Evolutionary conservation across 1,139 yeast species (phyloP).

Genomic region (Nematodospora anomalae): DNA sequence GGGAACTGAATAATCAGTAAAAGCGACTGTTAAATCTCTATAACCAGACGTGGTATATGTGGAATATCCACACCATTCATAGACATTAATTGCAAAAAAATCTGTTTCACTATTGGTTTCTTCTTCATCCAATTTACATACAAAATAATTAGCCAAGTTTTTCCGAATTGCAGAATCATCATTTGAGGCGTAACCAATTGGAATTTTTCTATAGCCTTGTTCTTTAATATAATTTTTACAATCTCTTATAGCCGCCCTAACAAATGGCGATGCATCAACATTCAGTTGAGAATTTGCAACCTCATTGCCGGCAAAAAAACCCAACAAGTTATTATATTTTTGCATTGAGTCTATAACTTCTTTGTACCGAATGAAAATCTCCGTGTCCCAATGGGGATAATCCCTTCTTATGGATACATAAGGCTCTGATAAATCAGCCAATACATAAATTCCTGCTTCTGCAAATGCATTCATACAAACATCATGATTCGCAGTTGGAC

Average conservation of each 20-base stretch:
- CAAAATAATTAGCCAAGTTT: conserved; percentile 48
- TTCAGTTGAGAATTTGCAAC: conserved; percentile 52
- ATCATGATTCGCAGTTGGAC: conserved; percentile 52
- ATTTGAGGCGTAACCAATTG: conserved; percentile 63
- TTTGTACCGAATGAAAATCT: conserved; percentile 37
- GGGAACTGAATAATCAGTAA: conserved; percentile 50
- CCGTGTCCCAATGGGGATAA: conserved; percentile 48
- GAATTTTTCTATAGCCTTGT: conserved; percentile 47
- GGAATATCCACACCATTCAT: conserved; percentile 70
- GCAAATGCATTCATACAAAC: conserved; percentile 54
- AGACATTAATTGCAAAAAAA: conserved; percentile 61
- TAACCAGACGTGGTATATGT: conserved; percentile 57
- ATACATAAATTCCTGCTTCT: conserved; percentile 54
- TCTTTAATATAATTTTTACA: conserved; percentile 46
- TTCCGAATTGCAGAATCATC: conserved; percentile 56
- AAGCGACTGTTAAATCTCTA: conserved; percentile 51
- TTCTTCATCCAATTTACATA: conserved; percentile 32
- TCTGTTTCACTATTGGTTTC: conserved; percentile 32
- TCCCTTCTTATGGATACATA: conserved; percentile 49
- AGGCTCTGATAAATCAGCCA: conserved; percentile 59
- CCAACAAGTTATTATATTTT: conserved; percentile 49
- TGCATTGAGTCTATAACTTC: conserved; percentile 53
- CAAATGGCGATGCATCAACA: conserved; percentile 57
- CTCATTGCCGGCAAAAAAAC: conserved; percentile 64
- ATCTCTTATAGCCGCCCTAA: conserved; percentile 63